A percentile compares a stretch with the other conserved stretches of the same genome.
These are phyloP conservation scores for Stephania japonica DNA, from an alignment of 164 flowering plant species.

Conservation along the genomic window DNA sequence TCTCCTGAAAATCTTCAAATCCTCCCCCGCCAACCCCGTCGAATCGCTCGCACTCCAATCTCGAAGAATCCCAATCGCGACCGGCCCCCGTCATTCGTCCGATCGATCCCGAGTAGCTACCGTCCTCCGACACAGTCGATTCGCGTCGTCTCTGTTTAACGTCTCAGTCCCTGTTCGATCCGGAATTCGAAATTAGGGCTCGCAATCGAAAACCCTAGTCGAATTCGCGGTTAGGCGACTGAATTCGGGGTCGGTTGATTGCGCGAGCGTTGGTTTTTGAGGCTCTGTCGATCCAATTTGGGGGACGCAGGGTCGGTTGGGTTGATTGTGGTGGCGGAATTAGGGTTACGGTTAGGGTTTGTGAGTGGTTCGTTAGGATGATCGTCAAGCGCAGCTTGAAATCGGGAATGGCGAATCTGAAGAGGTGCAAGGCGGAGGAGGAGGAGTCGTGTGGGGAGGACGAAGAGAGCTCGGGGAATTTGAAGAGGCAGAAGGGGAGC, in stretches of 20 bases:
- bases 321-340: neutral
- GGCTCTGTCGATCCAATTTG: neutral
- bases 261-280: neutral
- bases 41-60: neutral
- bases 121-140: neutral
- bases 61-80: too few relatives aligned
- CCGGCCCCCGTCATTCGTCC: too few relatives aligned
- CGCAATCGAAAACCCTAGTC: neutral
- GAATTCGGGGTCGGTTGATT: neutral
- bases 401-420: constrained; percentile 40
- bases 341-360: neutral
- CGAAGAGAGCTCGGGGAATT: constrained; percentile 17
- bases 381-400: constrained; percentile 36
- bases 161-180: neutral
- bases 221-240: neutral
- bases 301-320: neutral
- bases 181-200: neutral
- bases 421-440: constrained; percentile 33
- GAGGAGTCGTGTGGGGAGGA: constrained; percentile 16
- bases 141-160: neutral
- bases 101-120: too few relatives aligned
- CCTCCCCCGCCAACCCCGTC: neutral
- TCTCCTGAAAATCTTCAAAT: neutral
- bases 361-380: constrained; percentile 26
- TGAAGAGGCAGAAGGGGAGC: constrained; percentile 27